Conservation (phyloP, 805 yeast species). For the Zygoascus bituminiphila region DNA sequence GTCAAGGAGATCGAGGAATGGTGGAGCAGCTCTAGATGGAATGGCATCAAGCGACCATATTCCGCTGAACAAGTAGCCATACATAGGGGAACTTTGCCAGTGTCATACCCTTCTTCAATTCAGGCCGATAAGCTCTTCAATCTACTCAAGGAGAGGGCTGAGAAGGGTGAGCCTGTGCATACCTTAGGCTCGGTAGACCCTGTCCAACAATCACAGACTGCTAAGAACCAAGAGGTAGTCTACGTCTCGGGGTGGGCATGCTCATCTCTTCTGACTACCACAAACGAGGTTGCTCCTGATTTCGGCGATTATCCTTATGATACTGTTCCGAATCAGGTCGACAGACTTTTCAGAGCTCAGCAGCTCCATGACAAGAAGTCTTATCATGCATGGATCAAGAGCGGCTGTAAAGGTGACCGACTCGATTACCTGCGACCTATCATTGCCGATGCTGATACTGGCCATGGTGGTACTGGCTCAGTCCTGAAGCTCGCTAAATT, state of each 20-base stretch:
- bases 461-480: constrained; percentile 54
- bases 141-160: constrained; percentile 35
- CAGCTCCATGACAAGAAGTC: constrained; percentile 47
- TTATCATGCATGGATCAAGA: constrained; percentile 33
- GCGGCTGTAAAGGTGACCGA: constrained; percentile 21
- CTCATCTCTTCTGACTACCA: constrained; percentile 47
- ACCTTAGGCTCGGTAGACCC: constrained; percentile 59
- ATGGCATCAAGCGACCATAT: constrained; percentile 44
- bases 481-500: constrained; percentile 58
- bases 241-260: constrained; percentile 60
- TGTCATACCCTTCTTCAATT: constrained; percentile 37
- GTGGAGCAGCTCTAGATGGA: constrained; percentile 43
- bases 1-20: constrained; percentile 36
- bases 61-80: constrained; percentile 44
- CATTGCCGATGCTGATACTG: constrained; percentile 61
- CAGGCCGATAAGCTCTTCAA: constrained; percentile 48
- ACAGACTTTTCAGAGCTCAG: constrained; percentile 51
- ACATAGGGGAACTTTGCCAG: constrained; percentile 43
- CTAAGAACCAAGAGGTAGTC: constrained; percentile 43
- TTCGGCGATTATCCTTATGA: constrained; percentile 64
- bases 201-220: constrained; percentile 50
- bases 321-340: constrained; percentile 61
- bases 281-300: constrained; percentile 58
- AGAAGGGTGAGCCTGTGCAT: constrained; percentile 40
- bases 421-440: constrained; percentile 53